Evolutionary conservation across 306 rosid species (phyloP), one percentile per base, ranked within the genome.

Genomic region (Fragaria nilgerrensis): DNA sequence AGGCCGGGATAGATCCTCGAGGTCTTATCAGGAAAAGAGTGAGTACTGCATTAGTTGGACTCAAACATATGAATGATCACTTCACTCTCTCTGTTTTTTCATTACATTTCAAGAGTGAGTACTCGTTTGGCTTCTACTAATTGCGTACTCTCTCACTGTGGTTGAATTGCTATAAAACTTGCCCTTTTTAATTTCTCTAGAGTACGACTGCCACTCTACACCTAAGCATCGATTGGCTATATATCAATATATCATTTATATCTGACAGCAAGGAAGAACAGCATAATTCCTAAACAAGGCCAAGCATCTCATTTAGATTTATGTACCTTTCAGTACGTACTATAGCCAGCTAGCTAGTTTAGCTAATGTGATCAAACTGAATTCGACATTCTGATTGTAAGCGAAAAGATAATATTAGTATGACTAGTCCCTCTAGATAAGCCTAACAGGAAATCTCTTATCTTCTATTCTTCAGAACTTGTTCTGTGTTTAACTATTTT

Each of bases 401-500:
- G 22, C 4, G 7, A 25, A 20, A 63, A 64, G 9, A 25, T n/a
- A n/a, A n/a, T n/a, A n/a, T n/a, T n/a, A n/a, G n/a, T n/a, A n/a
- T n/a, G n/a, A n/a, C n/a, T n/a, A n/a, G n/a, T n/a, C n/a, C n/a
- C n/a, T n/a, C n/a, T n/a, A n/a, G n/a, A n/a, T 58, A 23, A 2
- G 37, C 5, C 45, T 48, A 27, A 15, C 14, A 47, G 13, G 61
- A 16, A 29, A 27, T 48, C n/a, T 48, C 49, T 44, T 74, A 27
- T 16, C 56, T 75, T 65, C 64, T 63, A 19, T 32, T 12, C 37
- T 45, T 25, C 55, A 55, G 36, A 44, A 58, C 16, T 56, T 58
- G 48, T 23, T 68, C 55, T 22, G 39, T 27, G 61, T 77, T 43
- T 43, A 70, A 59, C 81, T 77, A 69, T 25, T 69, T 69, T 17